Base-by-base conservation (phyloP, 2,329 filamentous ascomycete genomes). In the Calonectria ilicicola region DNA sequence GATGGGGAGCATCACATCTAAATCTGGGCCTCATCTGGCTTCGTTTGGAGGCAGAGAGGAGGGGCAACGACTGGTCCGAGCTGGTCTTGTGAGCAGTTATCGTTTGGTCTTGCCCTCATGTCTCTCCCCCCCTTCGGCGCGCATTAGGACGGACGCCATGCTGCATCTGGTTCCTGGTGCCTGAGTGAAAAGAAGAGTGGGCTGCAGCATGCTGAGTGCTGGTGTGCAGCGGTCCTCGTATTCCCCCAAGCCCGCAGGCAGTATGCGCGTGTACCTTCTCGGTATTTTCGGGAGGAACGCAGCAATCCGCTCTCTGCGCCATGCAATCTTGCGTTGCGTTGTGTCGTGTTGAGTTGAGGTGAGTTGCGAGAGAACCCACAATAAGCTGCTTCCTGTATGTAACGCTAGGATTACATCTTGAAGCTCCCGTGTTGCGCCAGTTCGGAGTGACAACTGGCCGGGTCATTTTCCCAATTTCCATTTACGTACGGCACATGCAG, bases 191-290 rank as follows among this genome's bases (percentile, higher is more conserved):
- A 49, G 64, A 35, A 49, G 56, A 44, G 42, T 29, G 38, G 60
- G 49, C 38, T 67, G 53, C 56, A 64, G 47, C 9, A 23, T 46
- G 69, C 32, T 65, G 29, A 58, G 42, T 29, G 35, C 35, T 46
- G 49, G 35, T 26, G 38, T 58, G 69, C 65, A 67, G 69, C 64
- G 17, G 29, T 21, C 23, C 64, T 71, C 69, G 69, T 71, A 71
- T 71, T 70, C 62, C 15, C 29, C 35, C 56, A 66, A 58, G 46
- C 64, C 53, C 26, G 23, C 38, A 44, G 14, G 14, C 26, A 49
- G 17, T 29, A 44, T 63, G 29, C 63, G 9, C 21, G 23, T 29
- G 12, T 19, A 32, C 60, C 17, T 26, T 53, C 26, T 46, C 27
- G 42, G 53, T 26, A 40, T 40, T 58, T 27, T 58, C 53, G 32